Conservation (phyloP, 129 eudicot genomes). For the Glebionis coronaria region DNA sequence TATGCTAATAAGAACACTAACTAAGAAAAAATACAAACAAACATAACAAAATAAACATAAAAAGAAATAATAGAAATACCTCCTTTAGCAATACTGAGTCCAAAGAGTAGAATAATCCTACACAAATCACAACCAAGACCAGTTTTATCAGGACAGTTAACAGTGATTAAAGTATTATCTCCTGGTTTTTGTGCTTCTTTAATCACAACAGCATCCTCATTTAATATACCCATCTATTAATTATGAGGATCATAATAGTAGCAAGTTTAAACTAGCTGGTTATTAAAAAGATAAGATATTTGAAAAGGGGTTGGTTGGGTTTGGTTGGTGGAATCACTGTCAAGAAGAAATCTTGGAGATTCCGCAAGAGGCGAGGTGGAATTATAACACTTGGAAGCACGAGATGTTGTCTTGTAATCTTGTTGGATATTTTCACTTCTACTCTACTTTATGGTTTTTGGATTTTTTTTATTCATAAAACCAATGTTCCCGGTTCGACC, state of each 20-base stretch:
- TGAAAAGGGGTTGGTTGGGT: not conserved
- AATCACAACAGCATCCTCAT: conserved; percentile 61
- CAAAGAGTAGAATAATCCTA: conserved; percentile 55
- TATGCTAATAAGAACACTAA: conserved; percentile 9
- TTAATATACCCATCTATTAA: conserved; percentile 56
- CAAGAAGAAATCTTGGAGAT: conserved; percentile 29
- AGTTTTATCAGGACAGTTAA: conserved; percentile 73
- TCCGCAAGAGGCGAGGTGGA: conserved; percentile 22
- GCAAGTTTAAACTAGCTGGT: too few relatives aligned
- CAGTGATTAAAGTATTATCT: conserved; percentile 56
- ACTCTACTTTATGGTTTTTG: conserved; percentile 12
- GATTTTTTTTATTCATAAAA: too few relatives aligned
- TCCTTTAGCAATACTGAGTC: conserved; percentile 68
- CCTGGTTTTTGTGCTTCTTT: conserved; percentile 44
- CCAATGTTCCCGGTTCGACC: too few relatives aligned
- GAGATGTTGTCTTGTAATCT: conserved; percentile 7
- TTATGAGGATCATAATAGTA: conserved; percentile 5
- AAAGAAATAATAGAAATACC: conserved; percentile 38
- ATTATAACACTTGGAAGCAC: conserved; percentile 22
- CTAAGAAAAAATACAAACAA: not conserved
- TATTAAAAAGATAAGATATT: conserved; percentile 29
- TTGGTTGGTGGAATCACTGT: conserved; percentile 20
- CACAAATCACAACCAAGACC: conserved; percentile 80
- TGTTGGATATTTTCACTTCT: conserved; percentile 25
- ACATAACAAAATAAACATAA: not conserved